Evolutionary conservation across 169 alveolate species (phyloP).

Genomic region (Plasmodium inui): DNA sequence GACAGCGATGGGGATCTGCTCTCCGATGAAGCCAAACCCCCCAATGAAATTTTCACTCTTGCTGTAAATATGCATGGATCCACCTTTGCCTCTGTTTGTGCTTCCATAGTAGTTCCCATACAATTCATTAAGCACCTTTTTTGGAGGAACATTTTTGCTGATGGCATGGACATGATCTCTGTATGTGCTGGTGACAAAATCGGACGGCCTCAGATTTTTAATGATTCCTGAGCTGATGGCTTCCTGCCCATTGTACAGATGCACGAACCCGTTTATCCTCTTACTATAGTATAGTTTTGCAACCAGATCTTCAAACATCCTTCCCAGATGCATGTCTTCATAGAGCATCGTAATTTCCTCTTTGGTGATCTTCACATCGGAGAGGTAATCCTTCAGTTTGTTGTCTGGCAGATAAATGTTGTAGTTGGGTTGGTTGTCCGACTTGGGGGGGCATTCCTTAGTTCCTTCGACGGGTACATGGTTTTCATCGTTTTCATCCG

Average conservation of each 20-base stretch:
- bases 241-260: conserved; percentile 91
- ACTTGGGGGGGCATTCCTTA: neutral
- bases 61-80: conserved; percentile 93
- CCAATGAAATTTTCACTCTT: conserved; percentile 87
- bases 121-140: conserved; percentile 89
- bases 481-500: too few relatives aligned
- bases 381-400: conserved; percentile 21
- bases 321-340: conserved; percentile 87
- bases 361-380: conserved; percentile 62
- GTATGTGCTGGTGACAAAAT: conserved; percentile 89
- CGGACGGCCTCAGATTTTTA: conserved; percentile 87
- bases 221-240: conserved; percentile 90
- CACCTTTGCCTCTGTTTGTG: conserved; percentile 90
- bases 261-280: conserved; percentile 90
- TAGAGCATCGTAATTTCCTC: conserved; percentile 85
- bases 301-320: conserved; percentile 89
- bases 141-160: conserved; percentile 89
- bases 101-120: conserved; percentile 90
- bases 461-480: neutral
- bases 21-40: conserved; percentile 93
- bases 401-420: conserved; percentile 43
- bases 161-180: conserved; percentile 92
- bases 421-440: neutral
- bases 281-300: conserved; percentile 89
- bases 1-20: conserved; percentile 85